Base-by-base conservation (phyloP, 257 asterid species). In the Coffea canephora region DNA sequence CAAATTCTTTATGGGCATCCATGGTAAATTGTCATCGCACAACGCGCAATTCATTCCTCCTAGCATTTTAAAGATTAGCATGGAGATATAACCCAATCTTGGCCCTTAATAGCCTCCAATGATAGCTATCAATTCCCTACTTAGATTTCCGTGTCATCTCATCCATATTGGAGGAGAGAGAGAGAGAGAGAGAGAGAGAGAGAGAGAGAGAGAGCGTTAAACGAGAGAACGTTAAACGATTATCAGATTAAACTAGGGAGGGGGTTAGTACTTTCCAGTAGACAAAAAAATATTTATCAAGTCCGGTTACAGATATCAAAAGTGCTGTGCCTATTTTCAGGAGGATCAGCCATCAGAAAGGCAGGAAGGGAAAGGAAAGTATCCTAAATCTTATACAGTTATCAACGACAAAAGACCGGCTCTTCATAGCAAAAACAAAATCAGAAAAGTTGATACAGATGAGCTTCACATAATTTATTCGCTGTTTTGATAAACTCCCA, bases 401-500 rank as follows among this genome's bases (percentile, higher is more conserved):
- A 70, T 3, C 23, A 71, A 43, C 67, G 73, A 41, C 75, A 54
- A 41, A 74, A 59, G 16, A 27, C 59, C 59, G 78, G 82, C 39
- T 23, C 62, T 70, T 55, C 77, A 59, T 61, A 52, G 46, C 49
- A 59, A 57, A 16, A 69, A 6, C 55, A 67, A 14, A 31, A 67
- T 34, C 8, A 11, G 23, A 69, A 6, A 72, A 19, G 76, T 55
- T 70, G 68, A 78, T 23, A 39, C 21, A 49, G 13, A 7, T 73
- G 73, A 55, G 78, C 46, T 27, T 49, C 66, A 7, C 27, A 74
- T 19, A 73, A 34, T 23, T 45, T 59, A 55, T 57, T 82, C 85
- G 16, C 74, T 72, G 57, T 45, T 68, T 27, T 82, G 84, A 45
- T 69, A 48, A 52, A 82, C 83, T 71, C 87, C 87, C 3, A 87